Evolutionary conservation across 1,139 yeast species (phyloP), one percentile per base, ranked within the genome.

Genomic region (Magnusiomyces tetraspermus): DNA sequence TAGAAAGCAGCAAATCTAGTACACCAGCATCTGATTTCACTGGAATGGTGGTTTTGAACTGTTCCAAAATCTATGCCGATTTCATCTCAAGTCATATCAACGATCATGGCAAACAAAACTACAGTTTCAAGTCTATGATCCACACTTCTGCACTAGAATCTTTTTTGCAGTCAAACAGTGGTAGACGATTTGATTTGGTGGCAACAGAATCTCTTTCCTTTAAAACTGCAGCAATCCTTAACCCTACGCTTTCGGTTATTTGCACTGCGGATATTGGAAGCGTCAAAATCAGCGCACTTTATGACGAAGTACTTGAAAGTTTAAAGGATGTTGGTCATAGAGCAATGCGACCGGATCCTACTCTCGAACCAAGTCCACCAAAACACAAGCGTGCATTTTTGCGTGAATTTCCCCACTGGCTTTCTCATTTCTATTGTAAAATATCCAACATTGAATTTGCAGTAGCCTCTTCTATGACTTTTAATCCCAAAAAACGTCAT

Each of bases 401-500:
- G 31, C 59, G 69, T 15, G 57, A 59, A 31, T 41, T 69, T 2
- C 73, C 73, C 0, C 51, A 60, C 0, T 69, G 71, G 70, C 60
- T 70, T 17, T 50, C 61, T 2, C 55, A 58, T 10, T 50, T 66
- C 37, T 58, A 60, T 38, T 53, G 69, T 41, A 62, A 61, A 26
- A 56, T 66, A 42, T 58, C 59, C 3, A 62, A 67, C 48, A 60
- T 66, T 10, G 61, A 64, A 15, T 53, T 67, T 2, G 61, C 68
- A 1, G 51, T 63, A 3, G 68, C 66, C 8, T 58, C 53, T 41
- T 56, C 42, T 4, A 46, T 4, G 19, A 46, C 60, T 58, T 59
- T 52, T 62, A 6, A 51, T 51, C 15, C 58, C 59, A 31, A 52
- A 55, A 8, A 52, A 50, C 38, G 57, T 54, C 37, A 48, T 55